These are phyloP conservation scores for Chaetothyriales sp. DNA, from an alignment of 2,329 filamentous ascomycete species.

Conservation along the genomic window DNA sequence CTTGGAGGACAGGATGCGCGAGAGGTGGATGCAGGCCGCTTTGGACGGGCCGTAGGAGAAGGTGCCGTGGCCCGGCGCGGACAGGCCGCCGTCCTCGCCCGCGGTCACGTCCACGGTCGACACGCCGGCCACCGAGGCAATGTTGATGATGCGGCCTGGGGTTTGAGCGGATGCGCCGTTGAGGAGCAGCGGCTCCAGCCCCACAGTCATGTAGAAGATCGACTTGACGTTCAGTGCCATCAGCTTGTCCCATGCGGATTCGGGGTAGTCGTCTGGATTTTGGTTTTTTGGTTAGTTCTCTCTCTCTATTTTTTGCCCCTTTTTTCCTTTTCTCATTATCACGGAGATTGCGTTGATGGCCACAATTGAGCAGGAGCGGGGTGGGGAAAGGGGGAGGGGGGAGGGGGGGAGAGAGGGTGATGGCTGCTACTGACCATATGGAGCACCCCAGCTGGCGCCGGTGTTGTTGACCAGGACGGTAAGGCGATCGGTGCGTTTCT, in stretches of 20 bases:
- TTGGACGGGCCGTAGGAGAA: slow-evolving; percentile 42
- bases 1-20: slow-evolving; percentile 38
- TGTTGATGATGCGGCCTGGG: slow-evolving; percentile 39
- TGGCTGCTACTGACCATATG: slow-evolving; percentile 37
- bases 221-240: slow-evolving; percentile 42
- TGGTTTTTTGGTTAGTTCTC: not conserved
- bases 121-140: slow-evolving; percentile 36
- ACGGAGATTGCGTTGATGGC: no score
- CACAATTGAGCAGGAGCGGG: no score
- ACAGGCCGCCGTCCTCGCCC: slow-evolving; percentile 36
- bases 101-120: slow-evolving; percentile 34
- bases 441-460: slow-evolving; percentile 41
- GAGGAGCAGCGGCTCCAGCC: slow-evolving; percentile 34
- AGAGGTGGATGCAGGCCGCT: slow-evolving; percentile 41
- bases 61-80: slow-evolving; percentile 38
- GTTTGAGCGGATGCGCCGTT: slow-evolving; percentile 32
- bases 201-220: slow-evolving; percentile 35
- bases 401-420: no score
- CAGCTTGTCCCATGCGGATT: slow-evolving; percentile 41
- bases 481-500: slow-evolving; percentile 30
- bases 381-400: not conserved
- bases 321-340: no score
- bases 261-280: not conserved
- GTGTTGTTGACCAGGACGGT: slow-evolving; percentile 41
- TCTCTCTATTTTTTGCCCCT: no score